phyloP scores from a whole-genome alignment of 2,329 filamentous ascomycete species.

The Leptographium lundbergii region DNA sequence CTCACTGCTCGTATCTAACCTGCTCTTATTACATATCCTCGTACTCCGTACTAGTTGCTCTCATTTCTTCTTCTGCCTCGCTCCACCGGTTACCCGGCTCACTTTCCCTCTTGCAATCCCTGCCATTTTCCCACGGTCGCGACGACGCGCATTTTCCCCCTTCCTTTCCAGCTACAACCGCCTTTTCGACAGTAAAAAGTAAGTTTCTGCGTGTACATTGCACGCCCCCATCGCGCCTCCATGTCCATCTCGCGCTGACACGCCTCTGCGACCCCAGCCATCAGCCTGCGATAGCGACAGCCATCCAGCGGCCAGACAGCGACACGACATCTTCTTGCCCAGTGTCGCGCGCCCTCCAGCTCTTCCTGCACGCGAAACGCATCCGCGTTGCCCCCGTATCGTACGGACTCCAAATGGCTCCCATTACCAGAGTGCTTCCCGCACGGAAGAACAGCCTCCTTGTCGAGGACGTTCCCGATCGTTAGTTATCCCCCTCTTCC shows the following conservation, averaged over 20 bases:
- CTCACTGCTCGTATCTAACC: background rate
- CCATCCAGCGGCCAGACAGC: background rate
- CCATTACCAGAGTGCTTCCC: constrained; percentile 21
- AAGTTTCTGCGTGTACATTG: background rate
- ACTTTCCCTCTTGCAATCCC: background rate
- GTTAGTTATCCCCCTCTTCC: constrained; percentile 22
- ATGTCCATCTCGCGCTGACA: background rate
- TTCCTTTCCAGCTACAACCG: background rate
- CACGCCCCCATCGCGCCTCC: background rate
- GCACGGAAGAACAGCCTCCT: constrained; percentile 41
- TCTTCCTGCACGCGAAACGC: background rate
- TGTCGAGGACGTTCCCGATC: constrained; percentile 35
- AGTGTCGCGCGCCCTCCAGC: background rate
- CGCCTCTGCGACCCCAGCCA: background rate
- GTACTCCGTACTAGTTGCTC: background rate
- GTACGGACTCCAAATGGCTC: constrained; percentile 12
- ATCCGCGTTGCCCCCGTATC: background rate
- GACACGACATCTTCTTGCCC: background rate
- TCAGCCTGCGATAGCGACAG: background rate
- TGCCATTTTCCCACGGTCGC: background rate
- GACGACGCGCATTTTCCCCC: constrained; percentile 3
- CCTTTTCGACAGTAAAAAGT: background rate
- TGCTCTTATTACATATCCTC: too few species aligned
- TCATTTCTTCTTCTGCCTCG: background rate
- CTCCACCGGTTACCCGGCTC: background rate